Base-by-base conservation (phyloP, 345 rosid genomes). In the Erucastrum elatum region DNA sequence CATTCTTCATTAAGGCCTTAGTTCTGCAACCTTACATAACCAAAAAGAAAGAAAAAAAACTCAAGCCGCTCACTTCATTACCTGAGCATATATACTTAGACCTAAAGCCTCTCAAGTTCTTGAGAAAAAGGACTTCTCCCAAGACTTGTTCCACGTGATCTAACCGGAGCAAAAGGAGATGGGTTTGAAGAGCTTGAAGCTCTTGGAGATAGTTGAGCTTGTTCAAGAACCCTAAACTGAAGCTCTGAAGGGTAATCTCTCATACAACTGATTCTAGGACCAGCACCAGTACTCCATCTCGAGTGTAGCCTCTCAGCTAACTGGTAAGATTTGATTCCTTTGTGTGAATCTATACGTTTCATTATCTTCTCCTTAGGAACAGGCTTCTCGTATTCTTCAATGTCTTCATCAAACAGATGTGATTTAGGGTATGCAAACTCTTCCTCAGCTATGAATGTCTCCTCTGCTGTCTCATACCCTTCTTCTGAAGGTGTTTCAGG, bases 261-360 rank as follows among this genome's bases (percentile, higher is more conserved):
- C 96, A 95, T 90, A 84, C 98, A 91, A 35, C 99, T 91, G 44
- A 95, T 95, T 49, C 99, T 80, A 2, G 99, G 96, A 3, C 99
- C 99, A 1, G 92, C 99, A 6, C 99, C 98, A 0, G 98, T 93
- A 0, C 89, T 88, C 99, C 99, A 95, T 81, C 76, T 89, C 2
- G 88, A 86, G n/a, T 86, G 86, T 66, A 95, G 73, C 30, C 94
- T 88, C 70, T 87, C 82, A 44, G 91, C 99, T 83, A 95, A 69
- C 77, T 95, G 96, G 44, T 90, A 95, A 0, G 98, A 88, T 58
- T 83, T 86, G 74, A 84, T 73, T 82, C 85, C 87, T 61, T 89
- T 89, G 67, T 95, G 98, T 25, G 98, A 91, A 79, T 88, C 89
- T 73, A 95, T 93, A 70, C 97, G 80, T 34, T 72, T 73, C 89